Evolutionary conservation across 139 green algal species (phyloP).

Genomic region (Ulvella scutata): DNA sequence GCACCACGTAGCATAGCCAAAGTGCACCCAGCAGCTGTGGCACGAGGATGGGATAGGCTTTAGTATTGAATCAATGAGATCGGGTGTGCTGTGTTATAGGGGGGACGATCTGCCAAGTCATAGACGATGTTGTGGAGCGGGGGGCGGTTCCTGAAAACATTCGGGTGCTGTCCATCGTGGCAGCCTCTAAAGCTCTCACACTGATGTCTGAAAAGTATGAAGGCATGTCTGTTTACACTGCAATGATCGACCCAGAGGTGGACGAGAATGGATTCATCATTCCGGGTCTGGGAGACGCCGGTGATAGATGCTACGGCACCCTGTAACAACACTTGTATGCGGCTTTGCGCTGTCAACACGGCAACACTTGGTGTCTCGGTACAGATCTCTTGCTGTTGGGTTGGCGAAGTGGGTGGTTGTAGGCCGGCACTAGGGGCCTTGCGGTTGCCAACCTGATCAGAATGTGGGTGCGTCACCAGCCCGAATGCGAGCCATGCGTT

Average conservation of each 20-base stretch:
- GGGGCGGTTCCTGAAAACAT: slow-evolving; percentile 62
- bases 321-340: not conserved
- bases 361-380: no score
- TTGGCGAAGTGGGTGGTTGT: no score
- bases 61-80: not conserved
- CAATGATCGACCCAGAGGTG: slow-evolving; percentile 82
- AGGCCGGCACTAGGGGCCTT: no score
- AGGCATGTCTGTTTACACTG: slow-evolving; percentile 68
- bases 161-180: slow-evolving; percentile 54
- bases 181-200: slow-evolving; percentile 57
- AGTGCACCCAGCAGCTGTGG: no score
- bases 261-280: slow-evolving; percentile 87
- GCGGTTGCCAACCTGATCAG: no score
- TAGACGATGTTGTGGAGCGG: slow-evolving; percentile 56
- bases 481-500: not conserved
- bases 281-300: slow-evolving; percentile 82
- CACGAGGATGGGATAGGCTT: no score
- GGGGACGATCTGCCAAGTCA: slow-evolving; percentile 43
- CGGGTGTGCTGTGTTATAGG: slow-evolving; percentile 27
- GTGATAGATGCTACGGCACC: slow-evolving; percentile 73
- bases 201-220: slow-evolving; percentile 62
- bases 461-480: not conserved
- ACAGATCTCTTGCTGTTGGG: no score
- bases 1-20: no score
- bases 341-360: not conserved